Evolutionary conservation across 805 yeast genomes (phyloP), one percentile per base, ranked within the genome.

Genomic region (Yarrowia sp.): DNA sequence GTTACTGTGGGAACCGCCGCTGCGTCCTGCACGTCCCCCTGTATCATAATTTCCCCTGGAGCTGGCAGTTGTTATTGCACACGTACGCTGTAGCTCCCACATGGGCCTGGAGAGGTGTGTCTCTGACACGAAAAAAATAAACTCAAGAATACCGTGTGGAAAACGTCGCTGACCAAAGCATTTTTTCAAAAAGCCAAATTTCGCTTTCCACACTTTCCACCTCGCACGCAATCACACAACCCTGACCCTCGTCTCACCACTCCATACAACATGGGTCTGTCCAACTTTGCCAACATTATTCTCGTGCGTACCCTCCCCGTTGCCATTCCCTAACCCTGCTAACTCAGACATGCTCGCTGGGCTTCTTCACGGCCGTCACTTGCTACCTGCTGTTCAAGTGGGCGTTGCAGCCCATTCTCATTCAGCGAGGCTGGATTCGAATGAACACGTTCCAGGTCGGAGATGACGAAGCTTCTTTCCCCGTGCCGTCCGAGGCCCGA

Each of bases 351-450:
- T 15, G 68, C 53, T 42, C 65, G 17, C 65, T 69, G 48, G 44
- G 67, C 18, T 45, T 43, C 38, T 44, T 64, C 53, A 57, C 69
- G 55, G 63, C 43, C 5, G 66, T 64, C 4, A 51, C 66, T 11
- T 42, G 67, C 15, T 69, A 62, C 43, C 36, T 62, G 28, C 42
- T 66, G 42, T 67, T 66, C 60, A 44, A 53, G 18, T 53, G 66
- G 66, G 71, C 71, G 3, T 53, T 69, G 35, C 67, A 67, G 62
- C 70, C 69, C 8, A 66, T 68, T 36, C 53, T 67, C 43, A 48
- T 60, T 18, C 65, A 45, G 61, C 64, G 51, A 13, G 64, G 64
- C 35, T 58, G 64, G 64, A 58, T 58, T 17, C 43, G 64, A 58
- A 58, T 58, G 64, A 58, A 58, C 43, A 58, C 64, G 6, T 58